Evolutionary conservation across 2,329 filamentous ascomycete species (phyloP), one percentile per base, ranked within the genome.

Genomic region (Ceratocystis alfenasii): DNA sequence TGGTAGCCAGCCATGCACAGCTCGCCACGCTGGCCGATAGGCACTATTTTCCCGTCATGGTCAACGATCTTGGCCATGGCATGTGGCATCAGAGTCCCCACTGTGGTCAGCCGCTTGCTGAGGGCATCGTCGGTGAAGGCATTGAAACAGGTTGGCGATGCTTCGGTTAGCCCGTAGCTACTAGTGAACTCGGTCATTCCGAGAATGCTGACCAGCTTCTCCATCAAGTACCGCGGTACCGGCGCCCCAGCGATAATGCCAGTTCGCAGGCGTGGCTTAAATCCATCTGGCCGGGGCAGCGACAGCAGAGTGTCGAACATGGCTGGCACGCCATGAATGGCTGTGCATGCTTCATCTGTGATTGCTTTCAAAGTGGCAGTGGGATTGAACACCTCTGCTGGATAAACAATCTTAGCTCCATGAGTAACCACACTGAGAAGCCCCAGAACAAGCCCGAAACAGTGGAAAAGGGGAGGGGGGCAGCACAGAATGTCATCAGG

Each of bases 381-480:
- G 1, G 87, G 80, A 70, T 90, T 86, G 71, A 93, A 93, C 0
- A 86, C 83, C 71, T 90, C 87, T 69, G 83, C 82, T 0, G 89
- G 88, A 71, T 90, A 90, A 8, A 93, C 84, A 63, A 91, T 85
- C 74, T 87, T 88, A 48, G 83, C 83, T 60, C 89, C 88, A 73
- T 92, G 88, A 0, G 87, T 90, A 64, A 91, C 75, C 55, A 84
- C 80, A 1, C 87, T 85, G 65, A 92, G 80, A 57, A 92, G 79
- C 7, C 89, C 89, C 2, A 91, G 82, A 0, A 92, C 88, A 6
- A 93, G 81, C 1, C 89, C 89, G 72, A 93, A 93, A 77, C 88
- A 93, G 77, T 94, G 90, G 78, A 94, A 94, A 2, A 94, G 80
- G 0, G 90, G 89, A 0, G 89, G 89, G 2, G 89, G 89, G 73